Conservation (phyloP, 2,329 filamentous ascomycete species). For the Ascochyta pisi region DNA sequence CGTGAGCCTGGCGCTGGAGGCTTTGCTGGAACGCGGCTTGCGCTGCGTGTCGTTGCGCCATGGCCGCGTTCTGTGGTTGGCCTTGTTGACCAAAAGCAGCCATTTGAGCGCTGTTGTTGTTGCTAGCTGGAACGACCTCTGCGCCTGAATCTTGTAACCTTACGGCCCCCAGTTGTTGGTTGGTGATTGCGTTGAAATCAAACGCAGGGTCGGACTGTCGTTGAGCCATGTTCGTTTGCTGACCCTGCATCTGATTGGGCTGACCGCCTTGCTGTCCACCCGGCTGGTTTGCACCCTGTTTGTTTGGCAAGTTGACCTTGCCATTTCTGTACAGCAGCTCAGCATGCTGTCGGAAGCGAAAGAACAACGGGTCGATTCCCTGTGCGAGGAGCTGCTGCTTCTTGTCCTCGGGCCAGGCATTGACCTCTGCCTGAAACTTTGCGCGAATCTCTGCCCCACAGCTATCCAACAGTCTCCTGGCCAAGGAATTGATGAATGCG, state of each 20-base stretch:
- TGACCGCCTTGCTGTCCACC: slow-evolving; percentile 39
- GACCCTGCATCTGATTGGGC: slow-evolving; percentile 37
- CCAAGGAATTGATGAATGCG: slow-evolving; percentile 52
- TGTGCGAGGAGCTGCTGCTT: slow-evolving; percentile 54
- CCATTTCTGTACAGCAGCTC: slow-evolving; percentile 40
- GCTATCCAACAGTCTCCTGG: slow-evolving; percentile 55
- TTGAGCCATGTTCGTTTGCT: slow-evolving; percentile 38
- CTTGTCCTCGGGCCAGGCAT: slow-evolving; percentile 55
- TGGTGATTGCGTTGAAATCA: slow-evolving; percentile 63
- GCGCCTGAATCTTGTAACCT: slow-evolving; percentile 67
- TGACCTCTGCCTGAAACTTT: slow-evolving; percentile 51
- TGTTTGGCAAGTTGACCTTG: slow-evolving; percentile 22
- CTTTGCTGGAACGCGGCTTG: slow-evolving; percentile 33
- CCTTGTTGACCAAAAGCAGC: slow-evolving; percentile 40
- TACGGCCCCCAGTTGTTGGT: slow-evolving; percentile 67
- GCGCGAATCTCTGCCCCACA: slow-evolving; percentile 59
- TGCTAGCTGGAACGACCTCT: slow-evolving; percentile 69
- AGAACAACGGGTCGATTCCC: slow-evolving; percentile 58
- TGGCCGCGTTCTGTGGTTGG: slow-evolving; percentile 34
- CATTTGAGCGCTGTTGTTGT: slow-evolving; percentile 55
- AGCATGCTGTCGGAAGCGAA: slow-evolving; percentile 59
- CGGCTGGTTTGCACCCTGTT: slow-evolving; percentile 24
- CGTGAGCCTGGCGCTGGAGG: slow-evolving; percentile 46
- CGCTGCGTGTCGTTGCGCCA: slow-evolving; percentile 40
- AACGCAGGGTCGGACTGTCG: slow-evolving; percentile 44